Conservation (phyloP, 2,329 filamentous ascomycete species). For the Diplodia mutila region DNA sequence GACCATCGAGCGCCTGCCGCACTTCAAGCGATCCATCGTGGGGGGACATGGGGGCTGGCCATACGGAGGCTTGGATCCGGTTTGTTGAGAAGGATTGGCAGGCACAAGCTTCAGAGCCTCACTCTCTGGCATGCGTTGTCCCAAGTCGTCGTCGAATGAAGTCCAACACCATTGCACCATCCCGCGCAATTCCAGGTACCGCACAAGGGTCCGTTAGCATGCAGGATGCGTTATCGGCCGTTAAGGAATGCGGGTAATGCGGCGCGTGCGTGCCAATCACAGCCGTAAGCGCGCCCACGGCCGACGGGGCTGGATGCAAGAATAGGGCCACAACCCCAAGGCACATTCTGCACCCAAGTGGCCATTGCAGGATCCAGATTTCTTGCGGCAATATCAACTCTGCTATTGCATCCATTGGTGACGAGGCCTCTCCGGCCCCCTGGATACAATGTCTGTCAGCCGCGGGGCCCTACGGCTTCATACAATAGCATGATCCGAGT, state of each 20-base stretch:
- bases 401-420: constrained; percentile 3
- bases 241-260: constrained; percentile 20
- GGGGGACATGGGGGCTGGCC: neutral
- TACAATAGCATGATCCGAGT: neutral
- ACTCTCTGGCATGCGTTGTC: constrained; percentile 12
- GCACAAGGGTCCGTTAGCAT: constrained; percentile 4
- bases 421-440: neutral
- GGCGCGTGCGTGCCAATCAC: constrained; percentile 18
- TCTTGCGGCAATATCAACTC: neutral
- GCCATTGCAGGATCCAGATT: constrained; percentile 10
- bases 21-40: neutral
- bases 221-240: constrained; percentile 20
- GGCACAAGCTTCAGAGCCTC: constrained; percentile 9
- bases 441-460: constrained; percentile 11
- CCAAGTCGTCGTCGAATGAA: neutral
- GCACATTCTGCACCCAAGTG: constrained; percentile 1
- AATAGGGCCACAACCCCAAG: neutral
- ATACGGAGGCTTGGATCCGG: neutral
- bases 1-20: neutral
- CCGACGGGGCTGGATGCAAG: constrained; percentile 6
- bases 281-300: neutral
- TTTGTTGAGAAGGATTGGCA: constrained; percentile 23
- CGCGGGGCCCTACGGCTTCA: neutral
- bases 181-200: constrained; percentile 11
- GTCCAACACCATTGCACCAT: neutral